Percentiles rank a stretch among this genome's conserved stretches.
phyloP scores from a whole-genome alignment of 1,139 yeast genomes.

The Debaryomycetaceae sp. region DNA sequence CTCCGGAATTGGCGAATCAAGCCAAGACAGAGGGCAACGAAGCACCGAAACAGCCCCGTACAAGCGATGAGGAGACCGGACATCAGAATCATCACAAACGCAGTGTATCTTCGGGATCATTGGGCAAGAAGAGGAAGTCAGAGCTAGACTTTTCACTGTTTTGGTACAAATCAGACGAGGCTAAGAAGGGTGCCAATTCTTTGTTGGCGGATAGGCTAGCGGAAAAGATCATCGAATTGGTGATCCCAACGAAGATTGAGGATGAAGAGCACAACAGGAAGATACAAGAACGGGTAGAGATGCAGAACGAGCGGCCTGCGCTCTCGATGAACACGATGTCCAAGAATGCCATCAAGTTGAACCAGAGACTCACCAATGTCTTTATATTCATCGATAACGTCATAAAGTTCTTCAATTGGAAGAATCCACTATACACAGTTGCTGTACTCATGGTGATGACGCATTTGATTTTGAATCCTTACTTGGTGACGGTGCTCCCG shows the following conservation, averaged over 20 bases:
- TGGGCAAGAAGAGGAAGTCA: slow-evolving; percentile 7
- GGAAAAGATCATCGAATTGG: slow-evolving; percentile 66
- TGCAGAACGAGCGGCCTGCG: slow-evolving; percentile 64
- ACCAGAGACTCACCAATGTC: slow-evolving; percentile 59
- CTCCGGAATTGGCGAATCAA: background rate
- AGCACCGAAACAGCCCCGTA: background rate
- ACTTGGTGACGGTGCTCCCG: slow-evolving; percentile 53
- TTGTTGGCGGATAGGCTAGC: slow-evolving; percentile 65
- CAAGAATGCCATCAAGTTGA: slow-evolving; percentile 62
- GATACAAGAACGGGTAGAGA: slow-evolving; percentile 47
- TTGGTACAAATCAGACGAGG: slow-evolving; percentile 10
- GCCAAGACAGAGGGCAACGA: background rate
- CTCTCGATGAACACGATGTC: slow-evolving; percentile 70
- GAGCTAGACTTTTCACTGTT: slow-evolving; percentile 15
- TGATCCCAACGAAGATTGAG: slow-evolving; percentile 61
- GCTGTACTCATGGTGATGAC: slow-evolving; percentile 56
- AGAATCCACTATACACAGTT: slow-evolving; percentile 57
- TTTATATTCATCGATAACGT: slow-evolving; percentile 59
- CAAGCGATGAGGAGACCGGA: background rate
- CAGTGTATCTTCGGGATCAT: background rate
- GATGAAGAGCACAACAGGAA: slow-evolving; percentile 35
- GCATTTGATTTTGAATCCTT: slow-evolving; percentile 61
- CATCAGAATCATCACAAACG: background rate
- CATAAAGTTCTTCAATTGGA: slow-evolving; percentile 60
- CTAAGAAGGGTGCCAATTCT: slow-evolving; percentile 12